phyloP scores from a whole-genome alignment of 2,329 filamentous ascomycete genomes.

The Periconia digitata region DNA sequence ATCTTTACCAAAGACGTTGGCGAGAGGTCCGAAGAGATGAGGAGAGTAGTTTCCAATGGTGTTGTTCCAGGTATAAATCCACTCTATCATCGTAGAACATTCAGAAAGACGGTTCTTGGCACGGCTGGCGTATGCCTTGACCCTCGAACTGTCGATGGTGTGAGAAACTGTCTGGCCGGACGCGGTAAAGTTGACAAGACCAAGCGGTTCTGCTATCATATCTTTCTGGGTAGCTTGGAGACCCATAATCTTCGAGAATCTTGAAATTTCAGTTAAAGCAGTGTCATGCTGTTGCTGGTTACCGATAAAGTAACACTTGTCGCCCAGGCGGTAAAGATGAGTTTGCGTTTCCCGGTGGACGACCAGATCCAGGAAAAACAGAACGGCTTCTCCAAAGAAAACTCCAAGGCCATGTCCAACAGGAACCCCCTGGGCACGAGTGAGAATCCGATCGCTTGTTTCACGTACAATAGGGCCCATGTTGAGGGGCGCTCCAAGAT shows the following conservation, averaged over 20 bases:
- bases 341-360: constrained; percentile 17
- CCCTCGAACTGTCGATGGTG: constrained; percentile 15
- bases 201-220: constrained; percentile 11
- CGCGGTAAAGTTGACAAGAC: constrained; percentile 7
- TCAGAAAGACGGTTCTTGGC: constrained; percentile 23
- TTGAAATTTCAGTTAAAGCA: constrained; percentile 6
- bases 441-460: constrained; percentile 16
- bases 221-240: constrained; percentile 8
- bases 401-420: constrained; percentile 22
- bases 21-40: constrained; percentile 30
- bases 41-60: constrained; percentile 25
- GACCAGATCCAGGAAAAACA: constrained; percentile 31
- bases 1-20: constrained; percentile 24
- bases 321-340: constrained; percentile 25
- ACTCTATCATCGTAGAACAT: constrained; percentile 24
- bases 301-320: constrained; percentile 28
- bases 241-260: constrained; percentile 22
- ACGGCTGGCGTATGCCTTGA: constrained; percentile 17
- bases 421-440: constrained; percentile 23
- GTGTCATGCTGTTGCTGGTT: constrained; percentile 12
- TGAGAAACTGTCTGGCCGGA: background rate
- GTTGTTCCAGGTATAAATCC: constrained; percentile 32
- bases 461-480: constrained; percentile 23
- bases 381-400: constrained; percentile 29
- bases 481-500: constrained; percentile 36